Evolutionary conservation across 495 filamentous ascomycete species (phyloP), one percentile per base, ranked within the genome.

Genomic region (Thermochaetoides thermophila): DNA sequence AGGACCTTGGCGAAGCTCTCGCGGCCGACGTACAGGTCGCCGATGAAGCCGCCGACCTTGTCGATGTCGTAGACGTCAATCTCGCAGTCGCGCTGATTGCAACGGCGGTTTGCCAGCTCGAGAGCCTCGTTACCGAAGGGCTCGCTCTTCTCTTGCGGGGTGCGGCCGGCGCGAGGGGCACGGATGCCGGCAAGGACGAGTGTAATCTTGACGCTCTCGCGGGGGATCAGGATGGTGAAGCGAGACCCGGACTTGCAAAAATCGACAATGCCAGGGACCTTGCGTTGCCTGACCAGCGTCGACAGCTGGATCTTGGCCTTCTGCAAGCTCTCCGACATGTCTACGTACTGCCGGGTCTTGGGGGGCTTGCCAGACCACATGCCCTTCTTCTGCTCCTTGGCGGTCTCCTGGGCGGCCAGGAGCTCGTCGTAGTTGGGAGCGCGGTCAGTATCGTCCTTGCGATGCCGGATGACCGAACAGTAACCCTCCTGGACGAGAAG

Each of bases 11-110:
- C 83, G 57, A 99, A 87, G 62, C 83, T 95, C 59, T 95, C 86
- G 25, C 86, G 83, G 65, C 86, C 89, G 49, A 96, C 67, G 45
- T 86, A 94, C 2, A 99, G 70, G 11, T 80, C 81, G 29, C 91
- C 91, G 43, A 99, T 94, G 64, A 99, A 99, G 34, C 87, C 91
- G 44, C 91, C 91, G 20, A 83, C 76, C 63, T 93, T 93, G 61
- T 99, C 91, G 33, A 82, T 81, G 48, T 84, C 85, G 56, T 92
- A 80, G 7, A 99, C 76, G 39, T 96, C 84, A 38, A 99, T 83
- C 59, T 96, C 89, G 26, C 92, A 86, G 48, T 99, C 91, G 28
- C 91, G 74, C 64, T 99, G 91, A 63, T 86, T 77, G 57, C 78
- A 82, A 25, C 83, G 77, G 33, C 70, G 77, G 54, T 82, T 84